phyloP scores from a whole-genome alignment of 768 basidiomycete species.

The Collybia mongolica region DNA sequence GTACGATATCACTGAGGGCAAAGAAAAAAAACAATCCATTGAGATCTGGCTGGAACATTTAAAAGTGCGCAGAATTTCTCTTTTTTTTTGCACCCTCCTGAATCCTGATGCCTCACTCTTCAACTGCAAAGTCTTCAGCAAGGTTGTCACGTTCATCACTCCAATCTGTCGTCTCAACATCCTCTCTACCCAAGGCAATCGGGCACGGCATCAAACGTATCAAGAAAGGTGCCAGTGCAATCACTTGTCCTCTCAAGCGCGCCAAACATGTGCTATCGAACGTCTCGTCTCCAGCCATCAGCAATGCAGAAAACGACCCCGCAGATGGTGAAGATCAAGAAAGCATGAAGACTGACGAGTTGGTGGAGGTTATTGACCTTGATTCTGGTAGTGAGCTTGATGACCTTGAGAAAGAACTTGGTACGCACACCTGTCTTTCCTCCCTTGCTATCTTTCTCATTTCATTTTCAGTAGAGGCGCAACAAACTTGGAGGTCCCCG shows the following conservation, averaged over 20 bases:
- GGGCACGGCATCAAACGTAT: background rate
- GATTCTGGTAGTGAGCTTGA: background rate
- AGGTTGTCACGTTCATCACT: background rate
- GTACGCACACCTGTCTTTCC: background rate
- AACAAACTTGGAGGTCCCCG: background rate
- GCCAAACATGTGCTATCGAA: background rate
- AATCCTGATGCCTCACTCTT: too few species aligned
- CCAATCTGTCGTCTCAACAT: background rate
- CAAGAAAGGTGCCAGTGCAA: constrained; percentile 2
- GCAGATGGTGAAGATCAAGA: background rate
- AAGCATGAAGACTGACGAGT: background rate
- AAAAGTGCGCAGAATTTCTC: background rate
- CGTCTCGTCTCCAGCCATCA: background rate
- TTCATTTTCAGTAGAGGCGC: background rate
- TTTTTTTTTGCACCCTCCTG: background rate
- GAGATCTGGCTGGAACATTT: constrained; percentile 1
- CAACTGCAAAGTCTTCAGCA: background rate
- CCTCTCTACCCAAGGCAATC: background rate
- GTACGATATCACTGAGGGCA: background rate
- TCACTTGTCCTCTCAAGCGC: background rate
- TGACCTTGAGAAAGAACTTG: too few species aligned
- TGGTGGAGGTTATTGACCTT: background rate
- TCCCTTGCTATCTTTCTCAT: background rate
- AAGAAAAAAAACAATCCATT: background rate
- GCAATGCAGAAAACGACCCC: background rate